Conservation (phyloP, 805 yeast genomes). For the Candida railenensis region DNA sequence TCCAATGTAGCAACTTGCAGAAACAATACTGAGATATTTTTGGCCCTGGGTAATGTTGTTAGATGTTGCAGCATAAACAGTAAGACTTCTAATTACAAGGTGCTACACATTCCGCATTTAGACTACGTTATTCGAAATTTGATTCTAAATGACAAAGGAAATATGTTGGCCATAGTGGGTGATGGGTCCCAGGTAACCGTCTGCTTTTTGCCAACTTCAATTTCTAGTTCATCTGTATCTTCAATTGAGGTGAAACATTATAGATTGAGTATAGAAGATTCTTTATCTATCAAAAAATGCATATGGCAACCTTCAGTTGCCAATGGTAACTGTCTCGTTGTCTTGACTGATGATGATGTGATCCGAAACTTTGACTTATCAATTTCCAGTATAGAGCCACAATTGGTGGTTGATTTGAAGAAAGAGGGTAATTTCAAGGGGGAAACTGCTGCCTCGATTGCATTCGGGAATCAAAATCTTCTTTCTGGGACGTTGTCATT, state of each 20-base stretch:
- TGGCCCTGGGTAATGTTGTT: slow-evolving; percentile 30
- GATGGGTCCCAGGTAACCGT: slow-evolving; percentile 22
- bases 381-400: slow-evolving; percentile 17
- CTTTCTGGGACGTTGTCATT: slow-evolving; percentile 29
- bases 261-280: not conserved
- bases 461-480: slow-evolving; percentile 25
- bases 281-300: slow-evolving; percentile 9
- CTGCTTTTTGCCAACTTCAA: slow-evolving; percentile 24
- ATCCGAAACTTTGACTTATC: slow-evolving; percentile 17
- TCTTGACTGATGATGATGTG: slow-evolving; percentile 15
- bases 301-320: slow-evolving; percentile 24
- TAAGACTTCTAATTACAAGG: slow-evolving; percentile 17
- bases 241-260: not conserved
- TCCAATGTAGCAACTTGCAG: slow-evolving; percentile 6
- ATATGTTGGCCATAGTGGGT: slow-evolving; percentile 43
- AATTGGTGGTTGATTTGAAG: slow-evolving; percentile 16
- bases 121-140: slow-evolving; percentile 33
- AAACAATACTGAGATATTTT: slow-evolving; percentile 25
- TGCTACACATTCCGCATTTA: slow-evolving; percentile 15
- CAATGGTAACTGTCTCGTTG: slow-evolving; percentile 21
- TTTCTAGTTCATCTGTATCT: not conserved
- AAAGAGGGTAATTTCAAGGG: slow-evolving; percentile 7
- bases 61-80: slow-evolving; percentile 27
- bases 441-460: slow-evolving; percentile 21
- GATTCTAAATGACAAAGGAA: slow-evolving; percentile 39